Evolutionary conservation across 495 filamentous ascomycete species (phyloP).

Genomic region (Penicillium soppii): DNA sequence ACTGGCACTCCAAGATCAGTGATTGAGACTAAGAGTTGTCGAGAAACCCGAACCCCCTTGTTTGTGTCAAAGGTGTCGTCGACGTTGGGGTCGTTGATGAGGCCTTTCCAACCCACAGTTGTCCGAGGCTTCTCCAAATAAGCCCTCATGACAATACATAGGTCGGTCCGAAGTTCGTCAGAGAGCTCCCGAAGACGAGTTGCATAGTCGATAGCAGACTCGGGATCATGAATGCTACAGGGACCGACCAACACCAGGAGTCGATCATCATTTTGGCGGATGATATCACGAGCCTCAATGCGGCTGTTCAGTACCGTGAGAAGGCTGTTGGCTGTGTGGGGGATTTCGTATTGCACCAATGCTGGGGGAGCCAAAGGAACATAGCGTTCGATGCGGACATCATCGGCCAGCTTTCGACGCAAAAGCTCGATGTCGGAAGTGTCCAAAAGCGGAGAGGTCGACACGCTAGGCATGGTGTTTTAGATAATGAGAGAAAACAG

Average conservation of each 20-base stretch:
- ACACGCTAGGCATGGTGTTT: constrained; percentile 9
- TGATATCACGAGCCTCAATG: constrained; percentile 68
- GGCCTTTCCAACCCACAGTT: constrained; percentile 96
- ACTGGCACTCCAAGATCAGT: constrained; percentile 83
- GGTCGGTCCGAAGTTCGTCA: constrained; percentile 69
- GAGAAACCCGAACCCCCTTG: constrained; percentile 84
- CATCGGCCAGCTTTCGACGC: constrained; percentile 14
- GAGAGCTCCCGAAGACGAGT: constrained; percentile 67
- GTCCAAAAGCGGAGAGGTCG: constrained; percentile 5
- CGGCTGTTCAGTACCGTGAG: constrained; percentile 71
- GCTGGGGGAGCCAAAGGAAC: constrained; percentile 12
- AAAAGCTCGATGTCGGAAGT: constrained; percentile 14
- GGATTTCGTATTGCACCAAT: constrained; percentile 16
- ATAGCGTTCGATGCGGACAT: constrained; percentile 17
- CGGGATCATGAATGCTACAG: constrained; percentile 92
- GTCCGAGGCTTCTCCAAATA: constrained; percentile 97
- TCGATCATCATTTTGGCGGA: constrained; percentile 66
- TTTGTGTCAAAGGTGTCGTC: constrained; percentile 95
- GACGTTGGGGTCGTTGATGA: constrained; percentile 97
- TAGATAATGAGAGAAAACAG: neutral
- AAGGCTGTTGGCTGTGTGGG: constrained; percentile 10
- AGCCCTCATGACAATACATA: constrained; percentile 90
- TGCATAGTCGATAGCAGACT: constrained; percentile 79
- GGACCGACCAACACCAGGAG: constrained; percentile 90
- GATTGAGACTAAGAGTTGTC: constrained; percentile 82